phyloP scores from a whole-genome alignment of 345 rosid species.

The Heritiera fomes region DNA sequence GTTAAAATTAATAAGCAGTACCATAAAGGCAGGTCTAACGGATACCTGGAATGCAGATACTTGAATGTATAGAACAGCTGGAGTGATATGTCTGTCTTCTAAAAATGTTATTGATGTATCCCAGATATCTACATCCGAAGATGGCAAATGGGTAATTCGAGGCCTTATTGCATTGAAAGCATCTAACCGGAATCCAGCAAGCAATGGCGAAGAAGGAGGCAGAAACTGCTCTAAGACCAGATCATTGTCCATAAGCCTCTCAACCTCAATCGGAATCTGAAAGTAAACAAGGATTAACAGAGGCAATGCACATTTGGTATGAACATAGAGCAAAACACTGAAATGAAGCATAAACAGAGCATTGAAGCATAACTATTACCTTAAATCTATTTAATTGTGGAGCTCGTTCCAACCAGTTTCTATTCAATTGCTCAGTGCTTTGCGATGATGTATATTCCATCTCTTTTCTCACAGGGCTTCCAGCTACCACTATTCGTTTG shows the following conservation, averaged over 20 bases:
- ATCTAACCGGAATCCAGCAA: constrained; percentile 86
- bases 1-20: neutral
- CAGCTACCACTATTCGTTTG: constrained; percentile 68
- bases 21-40: constrained; percentile 11
- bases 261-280: constrained; percentile 81
- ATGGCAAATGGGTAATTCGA: constrained; percentile 77
- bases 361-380: constrained; percentile 40
- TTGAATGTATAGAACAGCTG: constrained; percentile 75
- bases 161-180: constrained; percentile 79
- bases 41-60: constrained; percentile 86
- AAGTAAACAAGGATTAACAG: constrained; percentile 20
- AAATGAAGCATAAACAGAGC: constrained; percentile 12
- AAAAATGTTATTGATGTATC: constrained; percentile 55
- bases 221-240: constrained; percentile 75
- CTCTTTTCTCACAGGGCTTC: constrained; percentile 56
- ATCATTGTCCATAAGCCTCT: constrained; percentile 68
- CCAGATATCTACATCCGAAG: constrained; percentile 61
- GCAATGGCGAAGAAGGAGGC: constrained; percentile 75
- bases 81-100: constrained; percentile 80
- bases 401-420: constrained; percentile 71
- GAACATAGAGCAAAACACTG: neutral
- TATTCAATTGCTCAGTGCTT: constrained; percentile 57
- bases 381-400: constrained; percentile 83
- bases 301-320: neutral
- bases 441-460: constrained; percentile 38